Evolutionary conservation across 2,329 filamentous ascomycete species (phyloP).

Genomic region (Daldinia eschscholtzii): DNA sequence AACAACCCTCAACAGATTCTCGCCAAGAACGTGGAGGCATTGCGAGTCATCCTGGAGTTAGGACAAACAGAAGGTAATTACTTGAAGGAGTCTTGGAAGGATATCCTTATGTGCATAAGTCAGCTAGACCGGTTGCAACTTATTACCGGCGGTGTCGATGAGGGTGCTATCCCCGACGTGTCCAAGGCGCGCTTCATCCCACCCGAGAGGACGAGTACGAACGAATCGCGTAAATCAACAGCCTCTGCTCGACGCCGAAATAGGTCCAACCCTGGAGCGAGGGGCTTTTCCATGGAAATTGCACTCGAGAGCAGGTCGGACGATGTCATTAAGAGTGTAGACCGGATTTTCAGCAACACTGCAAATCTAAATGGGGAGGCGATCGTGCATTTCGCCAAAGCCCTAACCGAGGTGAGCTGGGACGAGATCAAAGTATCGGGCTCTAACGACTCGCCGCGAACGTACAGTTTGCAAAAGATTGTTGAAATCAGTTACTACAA

Average conservation of each 20-base stretch:
- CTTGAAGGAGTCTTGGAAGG: conserved; percentile 91
- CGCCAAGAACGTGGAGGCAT: conserved; percentile 94
- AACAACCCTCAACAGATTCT: conserved; percentile 96
- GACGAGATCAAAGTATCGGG: conserved; percentile 98
- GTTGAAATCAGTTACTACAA: conserved; percentile 99
- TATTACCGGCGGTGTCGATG: conserved; percentile 93
- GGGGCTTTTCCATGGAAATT: conserved; percentile 80
- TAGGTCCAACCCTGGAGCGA: conserved; percentile 69
- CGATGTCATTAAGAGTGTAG: conserved; percentile 91
- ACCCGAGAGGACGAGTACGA: conserved; percentile 66
- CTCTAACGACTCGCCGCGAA: conserved; percentile 93
- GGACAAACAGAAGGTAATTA: conserved; percentile 93
- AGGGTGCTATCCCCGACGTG: conserved; percentile 91
- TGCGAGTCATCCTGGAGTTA: conserved; percentile 91
- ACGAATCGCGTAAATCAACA: conserved; percentile 74
- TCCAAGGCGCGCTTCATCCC: conserved; percentile 82
- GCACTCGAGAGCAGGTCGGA: conserved; percentile 93
- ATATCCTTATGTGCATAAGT: conserved; percentile 93
- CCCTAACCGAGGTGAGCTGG: conserved; percentile 96
- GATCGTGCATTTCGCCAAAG: conserved; percentile 94
- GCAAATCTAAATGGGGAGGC: conserved; percentile 93
- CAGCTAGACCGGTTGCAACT: conserved; percentile 96
- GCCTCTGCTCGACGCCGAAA: conserved; percentile 68
- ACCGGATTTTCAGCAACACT: conserved; percentile 96
- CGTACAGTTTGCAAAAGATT: conserved; percentile 96